Evolutionary conservation across 116 monocot species (phyloP).

Genomic region (Iris pallida): DNA sequence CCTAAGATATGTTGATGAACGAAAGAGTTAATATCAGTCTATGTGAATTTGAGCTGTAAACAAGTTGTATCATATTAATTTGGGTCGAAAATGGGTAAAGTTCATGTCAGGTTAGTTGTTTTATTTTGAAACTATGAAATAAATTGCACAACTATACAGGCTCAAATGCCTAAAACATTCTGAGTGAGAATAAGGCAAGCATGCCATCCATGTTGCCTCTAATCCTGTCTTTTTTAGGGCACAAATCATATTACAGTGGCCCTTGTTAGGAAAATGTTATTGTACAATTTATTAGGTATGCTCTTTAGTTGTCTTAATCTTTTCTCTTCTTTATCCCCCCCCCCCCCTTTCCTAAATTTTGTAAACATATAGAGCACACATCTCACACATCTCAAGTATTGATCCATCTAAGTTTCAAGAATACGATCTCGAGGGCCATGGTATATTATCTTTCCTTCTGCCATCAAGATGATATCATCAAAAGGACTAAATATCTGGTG

Average conservation of each 20-base stretch:
- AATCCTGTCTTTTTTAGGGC: neutral
- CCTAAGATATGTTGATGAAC: neutral
- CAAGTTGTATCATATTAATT: too few relatives aligned
- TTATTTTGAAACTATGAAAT: neutral
- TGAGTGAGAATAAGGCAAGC: neutral
- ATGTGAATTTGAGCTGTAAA: neutral
- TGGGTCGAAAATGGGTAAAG: neutral
- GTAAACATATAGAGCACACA: too few relatives aligned
- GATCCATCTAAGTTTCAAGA: neutral
- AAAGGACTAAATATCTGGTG: slow-evolving; percentile 23
- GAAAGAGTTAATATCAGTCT: neutral
- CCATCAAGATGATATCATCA: slow-evolving; percentile 22
- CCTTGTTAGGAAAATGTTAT: too few relatives aligned
- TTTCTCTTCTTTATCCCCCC: too few relatives aligned
- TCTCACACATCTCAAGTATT: too few relatives aligned
- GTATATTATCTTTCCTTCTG: slow-evolving; percentile 18
- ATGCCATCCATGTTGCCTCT: too few relatives aligned
- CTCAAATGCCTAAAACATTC: neutral
- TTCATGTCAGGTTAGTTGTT: neutral
- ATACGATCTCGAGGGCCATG: slow-evolving; percentile 16
- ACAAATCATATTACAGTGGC: neutral
- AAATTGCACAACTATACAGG: neutral
- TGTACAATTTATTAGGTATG: too few relatives aligned
- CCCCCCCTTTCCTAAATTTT: too few relatives aligned
- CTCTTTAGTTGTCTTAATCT: too few relatives aligned